Evolutionary conservation across 2,329 filamentous ascomycete genomes (phyloP), one percentile per base, ranked within the genome.

Genomic region (Talaromyces atroroseus): DNA sequence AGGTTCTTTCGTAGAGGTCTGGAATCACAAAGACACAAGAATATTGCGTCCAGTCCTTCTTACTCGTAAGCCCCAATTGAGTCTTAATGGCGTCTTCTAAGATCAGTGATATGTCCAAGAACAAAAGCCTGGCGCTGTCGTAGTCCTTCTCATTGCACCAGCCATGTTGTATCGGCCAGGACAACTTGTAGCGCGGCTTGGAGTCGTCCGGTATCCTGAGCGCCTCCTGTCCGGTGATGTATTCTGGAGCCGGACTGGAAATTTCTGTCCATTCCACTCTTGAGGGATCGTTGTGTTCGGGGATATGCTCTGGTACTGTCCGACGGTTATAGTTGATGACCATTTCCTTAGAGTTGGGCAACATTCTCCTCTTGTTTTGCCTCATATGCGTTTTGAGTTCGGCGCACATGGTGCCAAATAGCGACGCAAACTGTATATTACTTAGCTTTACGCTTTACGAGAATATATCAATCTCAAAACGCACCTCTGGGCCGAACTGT

Each of bases 21-120:
- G 94, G 94, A 48, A 99, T 95, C 61, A 99, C 86, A 66, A 97
- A 90, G n/a, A 96, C 92, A 64, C 91, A 96, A 65, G 89, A 94
- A 73, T 96, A 97, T 69, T 95, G 89, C 54, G 82, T 82, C 85
- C 92, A 95, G 52, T 92, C 86, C 64, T 87, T 88, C 65, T 88
- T 88, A 61, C 84, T 85, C 26, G 81, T 85, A 44, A 96, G 72
- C 1, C 88, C 89, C 8, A 97, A 80, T 66, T 97, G 90, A n/a
- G 83, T 84, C 61, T 87, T 87, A 65, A 99, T 87, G 1, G 91
- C 89, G 61, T 91, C 87, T 67, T 96, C 90, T 12, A 97, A 74
- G 32, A 97, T 87, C 12, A 87, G 84, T 64, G 94, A 89, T 56
- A 97, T 87, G 67, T 97, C 94, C 66, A 94, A 83, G 67, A 88